A percentile compares a stretch with the other conserved stretches of the same genome.
Conservation (phyloP, 768 basidiomycete species). For the Strobilomyces echinocephalus region DNA sequence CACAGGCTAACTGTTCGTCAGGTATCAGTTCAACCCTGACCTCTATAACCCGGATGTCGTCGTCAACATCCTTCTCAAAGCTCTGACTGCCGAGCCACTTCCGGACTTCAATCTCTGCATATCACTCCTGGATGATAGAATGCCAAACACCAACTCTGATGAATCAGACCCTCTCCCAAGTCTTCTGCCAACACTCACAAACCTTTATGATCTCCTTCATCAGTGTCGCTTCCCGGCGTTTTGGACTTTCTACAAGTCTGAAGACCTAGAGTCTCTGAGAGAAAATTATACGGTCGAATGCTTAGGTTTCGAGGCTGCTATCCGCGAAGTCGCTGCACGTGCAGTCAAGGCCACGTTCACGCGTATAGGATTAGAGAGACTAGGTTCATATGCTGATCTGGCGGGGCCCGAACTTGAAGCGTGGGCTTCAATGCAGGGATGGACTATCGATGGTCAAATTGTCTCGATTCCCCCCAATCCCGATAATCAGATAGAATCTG, state of each 20-base stretch:
- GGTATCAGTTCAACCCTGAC: conserved; percentile 95
- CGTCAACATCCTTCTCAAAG: conserved; percentile 90
- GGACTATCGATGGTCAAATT: conserved; percentile 59
- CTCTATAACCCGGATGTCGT: conserved; percentile 91
- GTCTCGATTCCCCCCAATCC: conserved; percentile 73
- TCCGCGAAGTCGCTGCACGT: conserved; percentile 70
- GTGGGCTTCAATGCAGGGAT: conserved; percentile 63
- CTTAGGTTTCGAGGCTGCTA: conserved; percentile 77
- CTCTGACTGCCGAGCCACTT: conserved; percentile 76
- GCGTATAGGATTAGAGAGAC: conserved; percentile 59
- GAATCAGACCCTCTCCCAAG: conserved; percentile 78
- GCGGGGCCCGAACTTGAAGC: conserved; percentile 55
- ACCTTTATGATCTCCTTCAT: conserved; percentile 65
- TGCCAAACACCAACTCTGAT: conserved; percentile 51
- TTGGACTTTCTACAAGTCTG: conserved; percentile 72
- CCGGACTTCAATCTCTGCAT: conserved; percentile 95
- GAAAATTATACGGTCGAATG: conserved; percentile 87
- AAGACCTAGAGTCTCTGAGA: conserved; percentile 62
- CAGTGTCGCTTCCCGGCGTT: conserved; percentile 87
- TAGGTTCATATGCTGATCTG: conserved; percentile 69
- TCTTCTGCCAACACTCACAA: conserved; percentile 63
- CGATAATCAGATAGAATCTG: conserved; percentile 84
- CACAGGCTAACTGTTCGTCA: conserved; percentile 27
- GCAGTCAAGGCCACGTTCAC: conserved; percentile 78
- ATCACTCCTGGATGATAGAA: conserved; percentile 81